Conservation (phyloP, 2,329 filamentous ascomycete species). For the Aspergillus pseudoglaucus region DNA sequence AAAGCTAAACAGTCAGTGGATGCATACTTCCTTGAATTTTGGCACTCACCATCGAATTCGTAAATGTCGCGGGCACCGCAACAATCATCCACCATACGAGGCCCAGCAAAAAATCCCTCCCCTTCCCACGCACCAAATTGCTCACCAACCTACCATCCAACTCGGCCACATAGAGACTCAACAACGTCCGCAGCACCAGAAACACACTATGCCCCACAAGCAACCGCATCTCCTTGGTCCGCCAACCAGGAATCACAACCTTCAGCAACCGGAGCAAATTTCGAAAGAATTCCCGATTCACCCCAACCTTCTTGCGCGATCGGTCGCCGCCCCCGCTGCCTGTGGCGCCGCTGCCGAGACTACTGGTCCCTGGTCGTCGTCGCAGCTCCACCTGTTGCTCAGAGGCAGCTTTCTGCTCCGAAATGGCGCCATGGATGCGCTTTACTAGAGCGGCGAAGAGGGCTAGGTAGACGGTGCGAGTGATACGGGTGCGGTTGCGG, state of each 20-base stretch:
- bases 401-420: constrained; percentile 84
- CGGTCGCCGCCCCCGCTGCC: constrained; percentile 24
- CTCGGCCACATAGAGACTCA: constrained; percentile 92
- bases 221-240: constrained; percentile 78
- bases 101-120: constrained; percentile 78
- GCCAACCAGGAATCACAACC: constrained; percentile 87
- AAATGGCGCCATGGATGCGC: constrained; percentile 83
- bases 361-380: constrained; percentile 44
- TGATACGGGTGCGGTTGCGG: constrained; percentile 72
- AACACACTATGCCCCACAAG: constrained; percentile 91
- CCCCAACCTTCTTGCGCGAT: constrained; percentile 71
- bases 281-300: constrained; percentile 81
- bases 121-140: constrained; percentile 82
- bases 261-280: constrained; percentile 69
- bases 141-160: constrained; percentile 92
- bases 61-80: constrained; percentile 91
- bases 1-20: constrained; percentile 54
- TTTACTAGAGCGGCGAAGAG: constrained; percentile 75
- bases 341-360: constrained; percentile 25
- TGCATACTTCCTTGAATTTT: constrained; percentile 1
- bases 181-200: constrained; percentile 78
- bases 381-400: constrained; percentile 58
- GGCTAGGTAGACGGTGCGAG: constrained; percentile 74
- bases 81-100: constrained; percentile 99
- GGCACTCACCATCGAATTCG: constrained; percentile 83